Percentiles rank a stretch among this genome's conserved stretches.
These are phyloP conservation scores for Suhomyces kunorum DNA, from an alignment of 1,139 yeast genomes.

Conservation along the genomic window DNA sequence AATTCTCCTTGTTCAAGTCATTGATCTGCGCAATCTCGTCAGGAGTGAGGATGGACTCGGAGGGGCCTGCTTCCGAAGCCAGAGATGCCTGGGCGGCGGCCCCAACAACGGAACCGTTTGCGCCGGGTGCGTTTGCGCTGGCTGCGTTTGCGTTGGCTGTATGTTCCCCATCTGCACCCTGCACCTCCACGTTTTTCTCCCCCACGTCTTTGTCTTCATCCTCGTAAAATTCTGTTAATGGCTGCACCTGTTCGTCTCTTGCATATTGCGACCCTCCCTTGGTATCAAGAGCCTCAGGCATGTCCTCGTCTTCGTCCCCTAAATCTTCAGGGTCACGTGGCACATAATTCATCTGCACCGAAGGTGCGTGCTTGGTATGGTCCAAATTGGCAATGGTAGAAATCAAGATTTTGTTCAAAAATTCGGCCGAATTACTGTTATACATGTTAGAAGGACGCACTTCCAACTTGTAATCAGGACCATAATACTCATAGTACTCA, in stretches of 20 bases:
- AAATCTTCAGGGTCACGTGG: conserved; percentile 81
- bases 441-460: conserved; percentile 96
- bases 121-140: background rate
- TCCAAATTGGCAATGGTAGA: conserved; percentile 79
- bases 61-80: conserved; percentile 11
- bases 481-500: conserved; percentile 94
- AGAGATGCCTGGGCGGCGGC: conserved; percentile 1
- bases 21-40: conserved; percentile 12
- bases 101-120: background rate
- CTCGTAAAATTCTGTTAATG: conserved; percentile 68
- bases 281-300: conserved; percentile 65
- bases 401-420: conserved; percentile 77
- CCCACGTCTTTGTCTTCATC: conserved; percentile 57
- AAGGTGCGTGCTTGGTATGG: conserved; percentile 90
- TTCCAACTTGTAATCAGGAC: conserved; percentile 91
- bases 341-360: conserved; percentile 88
- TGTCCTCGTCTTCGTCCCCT: conserved; percentile 72
- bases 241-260: conserved; percentile 70
- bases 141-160: background rate
- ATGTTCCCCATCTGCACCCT: background rate
- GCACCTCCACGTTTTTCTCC: conserved; percentile 26
- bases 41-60: conserved; percentile 11
- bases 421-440: conserved; percentile 95
- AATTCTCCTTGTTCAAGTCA: conserved; percentile 9
- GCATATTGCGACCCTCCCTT: conserved; percentile 87